Evolutionary conservation across 2,329 filamentous ascomycete species (phyloP), one percentile per base, ranked within the genome.

Genomic region (Davidsoniella australis): DNA sequence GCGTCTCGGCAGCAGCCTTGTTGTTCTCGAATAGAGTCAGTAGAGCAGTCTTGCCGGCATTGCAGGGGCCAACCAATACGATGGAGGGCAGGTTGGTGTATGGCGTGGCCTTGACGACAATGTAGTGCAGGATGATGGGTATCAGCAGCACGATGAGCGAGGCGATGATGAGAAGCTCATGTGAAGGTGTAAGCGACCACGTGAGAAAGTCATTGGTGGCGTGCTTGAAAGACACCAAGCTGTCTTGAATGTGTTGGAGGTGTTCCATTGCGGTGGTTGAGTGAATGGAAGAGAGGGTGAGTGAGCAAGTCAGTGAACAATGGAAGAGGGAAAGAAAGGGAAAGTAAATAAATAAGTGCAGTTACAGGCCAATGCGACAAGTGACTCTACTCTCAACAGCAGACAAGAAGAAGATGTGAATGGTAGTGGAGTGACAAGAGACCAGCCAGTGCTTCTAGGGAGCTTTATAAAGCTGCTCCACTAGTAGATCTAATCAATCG

Each of bases 21-120:
- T 74, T 74, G 57, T 73, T 72, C 64, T 80, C 74, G 57, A 78
- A 69, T 57, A 91, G 72, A 18, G 85, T 87, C n/a, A 87, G 67
- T 33, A 96, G 76, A 7, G 84, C 75, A 0, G 91, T 96, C 69
- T 96, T 98, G 59, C 91, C 91, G 45, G 78, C 75, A 55, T 80
- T 83, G 50, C 80, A 80, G 14, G 89, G 86, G 1, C 91, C 91
- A 45, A 88, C 63, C 41, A 94, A 74, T 8, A 95, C 69, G 53
- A 96, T 78, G 6, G 81, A 82, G 45, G 89, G 86, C 23, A 83
- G 73, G 12, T 70, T 72, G 37, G 76, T 76, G 58, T 82, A 80
- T 12, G 78, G 73, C 38, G 74, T 73, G 45, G 76, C 71, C 49
- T 74, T 75, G 62, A 86, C 78, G 60, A 94, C 73, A 60, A 82